These are phyloP conservation scores for Apiotrichum porosum DNA, from an alignment of 1,284 basidiomycete species.

Conservation along the genomic window DNA sequence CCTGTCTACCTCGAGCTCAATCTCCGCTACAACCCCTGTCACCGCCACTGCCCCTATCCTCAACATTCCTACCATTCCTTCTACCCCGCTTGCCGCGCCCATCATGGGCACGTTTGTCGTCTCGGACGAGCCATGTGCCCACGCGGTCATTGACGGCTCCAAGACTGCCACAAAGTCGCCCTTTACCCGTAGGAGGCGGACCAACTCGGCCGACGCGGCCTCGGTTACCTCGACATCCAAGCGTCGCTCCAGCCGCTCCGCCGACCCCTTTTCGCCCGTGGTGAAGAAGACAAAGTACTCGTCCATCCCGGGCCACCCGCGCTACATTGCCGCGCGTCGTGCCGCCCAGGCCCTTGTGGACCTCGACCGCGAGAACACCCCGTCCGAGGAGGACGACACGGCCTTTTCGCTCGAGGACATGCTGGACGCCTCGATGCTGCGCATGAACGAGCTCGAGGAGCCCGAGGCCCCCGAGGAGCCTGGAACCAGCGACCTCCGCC, in stretches of 20 bases:
- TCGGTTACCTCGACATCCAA: conserved; percentile 18
- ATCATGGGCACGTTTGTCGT: conserved; percentile 44
- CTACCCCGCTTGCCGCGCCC: conserved; percentile 6
- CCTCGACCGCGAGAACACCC: conserved; percentile 30
- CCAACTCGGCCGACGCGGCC: conserved; percentile 26
- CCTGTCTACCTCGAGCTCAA: conserved; percentile 19
- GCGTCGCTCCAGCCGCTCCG: conserved; percentile 18
- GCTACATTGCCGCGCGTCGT: conserved; percentile 35
- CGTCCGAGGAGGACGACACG: conserved; percentile 21
- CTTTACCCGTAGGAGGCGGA: conserved; percentile 37
- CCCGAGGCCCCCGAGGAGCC: too few species aligned
- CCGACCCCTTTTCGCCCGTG: conserved; percentile 28
- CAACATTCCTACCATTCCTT: not conserved
- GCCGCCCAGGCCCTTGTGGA: conserved; percentile 24
- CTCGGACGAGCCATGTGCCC: conserved; percentile 34
- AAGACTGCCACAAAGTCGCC: conserved; percentile 42
- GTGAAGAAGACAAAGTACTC: conserved; percentile 39
- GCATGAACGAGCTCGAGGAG: conserved; percentile 23
- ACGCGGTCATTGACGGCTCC: conserved; percentile 44
- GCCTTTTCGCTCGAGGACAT: conserved; percentile 42
- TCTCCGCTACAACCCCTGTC: conserved; percentile 2
- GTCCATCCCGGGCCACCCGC: conserved; percentile 45
- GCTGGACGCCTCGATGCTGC: conserved; percentile 34
- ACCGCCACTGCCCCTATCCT: not conserved
- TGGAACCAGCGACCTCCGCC: conserved; percentile 16